These are phyloP conservation scores for Aspergillus fischeri DNA, from an alignment of 2,329 filamentous ascomycete species.

Conservation along the genomic window DNA sequence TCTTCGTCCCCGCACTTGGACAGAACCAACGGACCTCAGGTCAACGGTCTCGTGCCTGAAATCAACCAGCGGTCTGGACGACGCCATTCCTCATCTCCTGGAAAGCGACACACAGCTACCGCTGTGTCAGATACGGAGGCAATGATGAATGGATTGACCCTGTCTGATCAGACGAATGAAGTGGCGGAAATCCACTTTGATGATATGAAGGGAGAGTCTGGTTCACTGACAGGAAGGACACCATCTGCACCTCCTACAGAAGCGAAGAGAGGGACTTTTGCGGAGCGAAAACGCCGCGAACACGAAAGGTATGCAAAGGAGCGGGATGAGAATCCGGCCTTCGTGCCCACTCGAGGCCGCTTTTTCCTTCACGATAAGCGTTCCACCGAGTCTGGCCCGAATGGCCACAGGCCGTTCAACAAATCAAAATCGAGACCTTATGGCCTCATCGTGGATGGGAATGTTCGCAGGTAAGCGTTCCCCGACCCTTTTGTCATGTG, in stretches of 20 bases:
- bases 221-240: conserved; percentile 29
- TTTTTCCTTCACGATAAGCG: conserved; percentile 98
- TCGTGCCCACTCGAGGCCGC: conserved; percentile 87
- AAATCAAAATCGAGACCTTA: conserved; percentile 54
- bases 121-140: conserved; percentile 54
- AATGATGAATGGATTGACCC: conserved; percentile 57
- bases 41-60: conserved; percentile 27
- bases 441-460: conserved; percentile 45
- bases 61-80: conserved; percentile 27
- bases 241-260: conserved; percentile 38
- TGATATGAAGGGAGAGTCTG: conserved; percentile 32
- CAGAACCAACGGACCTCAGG: conserved; percentile 20
- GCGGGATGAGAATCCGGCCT: conserved; percentile 82
- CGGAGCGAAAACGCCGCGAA: conserved; percentile 72
- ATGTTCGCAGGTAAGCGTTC: conserved; percentile 39
- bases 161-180: conserved; percentile 38
- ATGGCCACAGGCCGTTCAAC: conserved; percentile 64
- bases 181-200: conserved; percentile 50
- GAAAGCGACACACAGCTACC: conserved; percentile 31
- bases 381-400: conserved; percentile 69
- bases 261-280: conserved; percentile 52
- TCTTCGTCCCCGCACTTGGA: conserved; percentile 22
- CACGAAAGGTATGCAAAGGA: conserved; percentile 88
- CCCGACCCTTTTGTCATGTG: background rate
- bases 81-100: conserved; percentile 30